These are phyloP conservation scores for Aspergillus novofumigatus DNA, from an alignment of 2,329 filamentous ascomycete species.

Conservation along the genomic window DNA sequence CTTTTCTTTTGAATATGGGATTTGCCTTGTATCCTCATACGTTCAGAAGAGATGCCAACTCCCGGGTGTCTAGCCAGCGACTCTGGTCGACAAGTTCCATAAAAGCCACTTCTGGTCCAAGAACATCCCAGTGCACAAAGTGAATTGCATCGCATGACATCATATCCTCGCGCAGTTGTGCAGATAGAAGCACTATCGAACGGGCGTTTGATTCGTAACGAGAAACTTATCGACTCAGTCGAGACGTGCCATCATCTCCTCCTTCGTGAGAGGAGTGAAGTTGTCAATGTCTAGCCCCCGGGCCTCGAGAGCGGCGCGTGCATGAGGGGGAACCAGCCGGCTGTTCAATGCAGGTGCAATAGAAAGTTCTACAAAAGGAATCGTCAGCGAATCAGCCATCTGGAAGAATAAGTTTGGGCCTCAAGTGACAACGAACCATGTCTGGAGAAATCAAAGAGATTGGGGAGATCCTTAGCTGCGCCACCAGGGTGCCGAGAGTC, in stretches of 20 bases:
- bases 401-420: not conserved
- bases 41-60: slow-evolving; percentile 22
- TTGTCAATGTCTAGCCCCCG: slow-evolving; percentile 89
- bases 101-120: slow-evolving; percentile 27
- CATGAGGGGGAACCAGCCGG: slow-evolving; percentile 80
- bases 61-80: slow-evolving; percentile 20
- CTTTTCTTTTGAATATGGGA: slow-evolving; percentile 6
- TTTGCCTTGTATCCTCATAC: slow-evolving; percentile 7
- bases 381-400: slow-evolving; percentile 8
- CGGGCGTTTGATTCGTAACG: slow-evolving; percentile 36
- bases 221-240: slow-evolving; percentile 62
- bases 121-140: slow-evolving; percentile 31
- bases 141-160: slow-evolving; percentile 24
- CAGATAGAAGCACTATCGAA: slow-evolving; percentile 32
- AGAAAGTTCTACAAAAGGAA: slow-evolving; percentile 70
- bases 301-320: slow-evolving; percentile 67
- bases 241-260: slow-evolving; percentile 96
- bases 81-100: slow-evolving; percentile 25
- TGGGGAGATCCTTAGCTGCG: slow-evolving; percentile 74
- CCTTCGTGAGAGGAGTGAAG: slow-evolving; percentile 83
- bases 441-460: slow-evolving; percentile 86
- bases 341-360: slow-evolving; percentile 84
- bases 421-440: slow-evolving; percentile 57
- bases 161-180: slow-evolving; percentile 28
- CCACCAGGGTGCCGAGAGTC: slow-evolving; percentile 89